These are phyloP conservation scores for Aspergillus piperis DNA, from an alignment of 2,329 filamentous ascomycete species.

Conservation along the genomic window DNA sequence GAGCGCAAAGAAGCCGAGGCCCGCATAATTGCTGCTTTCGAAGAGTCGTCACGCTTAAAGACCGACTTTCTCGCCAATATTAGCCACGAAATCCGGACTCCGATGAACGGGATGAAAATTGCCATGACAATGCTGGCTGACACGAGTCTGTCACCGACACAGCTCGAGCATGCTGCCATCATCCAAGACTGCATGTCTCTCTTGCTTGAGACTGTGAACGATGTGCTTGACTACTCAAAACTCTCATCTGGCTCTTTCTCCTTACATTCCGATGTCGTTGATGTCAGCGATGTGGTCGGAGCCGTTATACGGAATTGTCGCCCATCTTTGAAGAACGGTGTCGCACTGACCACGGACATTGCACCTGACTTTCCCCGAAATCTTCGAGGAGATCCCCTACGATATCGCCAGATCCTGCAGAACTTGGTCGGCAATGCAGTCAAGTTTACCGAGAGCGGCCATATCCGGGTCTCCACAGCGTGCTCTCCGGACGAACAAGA, in stretches of 20 bases:
- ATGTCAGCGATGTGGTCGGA: conserved; percentile 47
- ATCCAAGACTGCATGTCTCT: conserved; percentile 62
- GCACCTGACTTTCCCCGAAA: conserved; percentile 48
- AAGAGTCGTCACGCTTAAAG: conserved; percentile 64
- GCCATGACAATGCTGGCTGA: conserved; percentile 61
- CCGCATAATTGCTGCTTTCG: conserved; percentile 58
- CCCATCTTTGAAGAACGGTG: conserved; percentile 48
- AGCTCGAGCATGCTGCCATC: conserved; percentile 59
- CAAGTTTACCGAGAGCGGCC: conserved; percentile 62
- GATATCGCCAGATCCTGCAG: conserved; percentile 63
- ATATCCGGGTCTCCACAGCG: conserved; percentile 49
- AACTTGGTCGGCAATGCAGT: conserved; percentile 63
- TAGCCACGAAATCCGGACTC: conserved; percentile 65
- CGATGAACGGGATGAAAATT: conserved; percentile 64
- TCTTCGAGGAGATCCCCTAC: conserved; percentile 58
- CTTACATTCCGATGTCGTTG: conserved; percentile 55
- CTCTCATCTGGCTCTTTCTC: conserved; percentile 62
- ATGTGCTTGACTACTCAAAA: conserved; percentile 68
- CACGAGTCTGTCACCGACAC: conserved; percentile 54
- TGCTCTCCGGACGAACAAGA: conserved; percentile 42
- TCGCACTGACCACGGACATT: conserved; percentile 49
- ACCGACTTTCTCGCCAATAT: conserved; percentile 65
- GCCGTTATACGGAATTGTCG: conserved; percentile 57
- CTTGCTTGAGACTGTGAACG: conserved; percentile 64
- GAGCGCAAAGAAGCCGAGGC: conserved; percentile 58